Conservation (phyloP, 1,284 basidiomycete species). For the Phylloboletellus chloephorus region DNA sequence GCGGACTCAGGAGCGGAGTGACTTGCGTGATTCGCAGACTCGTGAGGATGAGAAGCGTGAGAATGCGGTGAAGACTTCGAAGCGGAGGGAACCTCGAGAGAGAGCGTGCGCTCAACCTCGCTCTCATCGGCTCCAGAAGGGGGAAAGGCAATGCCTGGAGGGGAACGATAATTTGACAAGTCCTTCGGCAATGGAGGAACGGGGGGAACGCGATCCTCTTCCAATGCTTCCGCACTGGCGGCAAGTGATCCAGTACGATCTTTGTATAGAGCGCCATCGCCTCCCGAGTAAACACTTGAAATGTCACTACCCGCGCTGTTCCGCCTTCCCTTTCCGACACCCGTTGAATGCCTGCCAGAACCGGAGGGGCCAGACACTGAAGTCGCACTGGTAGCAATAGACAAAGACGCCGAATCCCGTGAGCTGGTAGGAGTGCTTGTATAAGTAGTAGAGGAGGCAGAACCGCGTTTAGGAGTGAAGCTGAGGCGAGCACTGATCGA, state of each 20-base stretch:
- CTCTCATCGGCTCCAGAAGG: constrained; percentile 33
- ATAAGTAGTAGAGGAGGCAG: constrained; percentile 82
- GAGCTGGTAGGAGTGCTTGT: constrained; percentile 74
- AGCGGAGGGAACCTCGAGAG: constrained; percentile 49
- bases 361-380: constrained; percentile 65
- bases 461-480: constrained; percentile 79
- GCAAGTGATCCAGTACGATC: constrained; percentile 60
- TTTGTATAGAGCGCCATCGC: constrained; percentile 50
- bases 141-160: constrained; percentile 49
- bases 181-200: constrained; percentile 96
- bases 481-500: constrained; percentile 56
- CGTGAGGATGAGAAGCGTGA: constrained; percentile 15
- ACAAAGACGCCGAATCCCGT: constrained; percentile 77
- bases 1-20: constrained; percentile 41
- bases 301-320: constrained; percentile 86
- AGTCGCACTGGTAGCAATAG: constrained; percentile 67
- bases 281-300: constrained; percentile 66
- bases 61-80: constrained; percentile 32
- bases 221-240: constrained; percentile 49
- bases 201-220: constrained; percentile 76
- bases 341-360: constrained; percentile 59
- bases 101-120: constrained; percentile 41
- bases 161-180: constrained; percentile 71
- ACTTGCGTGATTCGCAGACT: constrained; percentile 26
- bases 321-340: constrained; percentile 50